Evolutionary conservation across 139 green algal species (phyloP).

Genomic region (Coccomyxa sp.): DNA sequence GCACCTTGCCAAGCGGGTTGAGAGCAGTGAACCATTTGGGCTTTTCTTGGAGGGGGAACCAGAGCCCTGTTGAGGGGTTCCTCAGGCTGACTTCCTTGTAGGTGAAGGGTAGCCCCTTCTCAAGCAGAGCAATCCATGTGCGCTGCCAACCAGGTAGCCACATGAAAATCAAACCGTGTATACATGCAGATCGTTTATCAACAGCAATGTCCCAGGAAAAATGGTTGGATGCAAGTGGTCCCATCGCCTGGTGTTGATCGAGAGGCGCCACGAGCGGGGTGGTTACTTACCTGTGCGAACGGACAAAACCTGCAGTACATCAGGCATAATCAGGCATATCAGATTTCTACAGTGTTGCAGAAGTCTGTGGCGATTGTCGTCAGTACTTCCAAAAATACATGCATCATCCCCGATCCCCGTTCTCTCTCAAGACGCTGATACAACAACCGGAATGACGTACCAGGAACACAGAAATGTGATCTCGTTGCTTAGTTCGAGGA

Average conservation of each 20-base stretch:
- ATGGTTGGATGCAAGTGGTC: too few relatives aligned
- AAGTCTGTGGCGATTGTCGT: too few relatives aligned
- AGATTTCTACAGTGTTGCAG: too few relatives aligned
- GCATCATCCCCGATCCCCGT: too few relatives aligned
- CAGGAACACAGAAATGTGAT: background rate
- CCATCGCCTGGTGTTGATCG: background rate
- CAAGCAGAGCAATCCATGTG: constrained; percentile 6
- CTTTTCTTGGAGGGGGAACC: constrained; percentile 16
- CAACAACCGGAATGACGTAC: too few relatives aligned
- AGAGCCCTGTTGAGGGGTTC: constrained; percentile 9
- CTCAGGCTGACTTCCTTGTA: constrained; percentile 11
- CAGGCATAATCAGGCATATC: too few relatives aligned
- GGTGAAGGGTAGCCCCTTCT: constrained; percentile 4
- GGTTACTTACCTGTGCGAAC: constrained; percentile 38
- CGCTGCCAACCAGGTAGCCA: background rate
- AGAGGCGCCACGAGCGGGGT: constrained; percentile 24
- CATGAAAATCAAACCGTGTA: too few relatives aligned
- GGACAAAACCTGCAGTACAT: constrained; percentile 43
- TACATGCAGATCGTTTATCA: too few relatives aligned
- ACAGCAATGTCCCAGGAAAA: too few relatives aligned
- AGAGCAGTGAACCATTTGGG: constrained; percentile 18
- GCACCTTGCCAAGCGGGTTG: constrained; percentile 17
- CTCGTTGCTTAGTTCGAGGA: background rate
- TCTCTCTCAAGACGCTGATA: too few relatives aligned
- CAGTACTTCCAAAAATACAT: too few relatives aligned